Percentiles rank a stretch among this genome's conserved stretches.
These are phyloP conservation scores for Trichoderma cornu-damae DNA, from an alignment of 2,329 filamentous ascomycete species.

Conservation along the genomic window DNA sequence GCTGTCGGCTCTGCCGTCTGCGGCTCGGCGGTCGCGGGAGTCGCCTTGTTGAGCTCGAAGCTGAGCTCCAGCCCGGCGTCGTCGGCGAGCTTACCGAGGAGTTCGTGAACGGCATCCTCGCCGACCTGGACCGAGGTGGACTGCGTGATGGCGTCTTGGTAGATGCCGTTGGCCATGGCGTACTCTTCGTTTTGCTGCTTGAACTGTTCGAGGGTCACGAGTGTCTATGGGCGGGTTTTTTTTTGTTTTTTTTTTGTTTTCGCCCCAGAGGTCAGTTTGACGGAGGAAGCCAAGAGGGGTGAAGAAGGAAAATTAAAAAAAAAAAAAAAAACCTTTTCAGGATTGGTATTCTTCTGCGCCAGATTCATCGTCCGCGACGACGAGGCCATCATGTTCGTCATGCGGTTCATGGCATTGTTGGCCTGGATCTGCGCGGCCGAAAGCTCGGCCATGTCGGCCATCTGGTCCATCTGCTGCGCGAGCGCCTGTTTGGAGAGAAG, in stretches of 20 bases:
- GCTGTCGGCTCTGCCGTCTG: constrained; percentile 62
- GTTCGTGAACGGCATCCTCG: constrained; percentile 78
- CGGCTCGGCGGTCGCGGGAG: constrained; percentile 54
- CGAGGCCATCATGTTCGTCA: constrained; percentile 59
- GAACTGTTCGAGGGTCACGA: constrained; percentile 57
- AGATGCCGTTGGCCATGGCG: constrained; percentile 65
- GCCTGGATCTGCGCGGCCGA: constrained; percentile 58
- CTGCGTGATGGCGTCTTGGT: constrained; percentile 77
- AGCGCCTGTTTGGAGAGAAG: constrained; percentile 57
- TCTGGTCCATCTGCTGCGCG: constrained; percentile 59
- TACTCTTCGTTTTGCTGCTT: constrained; percentile 60
- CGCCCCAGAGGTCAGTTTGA: too few relatives aligned
- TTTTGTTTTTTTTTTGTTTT: too few relatives aligned
- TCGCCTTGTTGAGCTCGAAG: constrained; percentile 61
- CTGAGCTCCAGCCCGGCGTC: constrained; percentile 80
- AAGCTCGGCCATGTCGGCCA: constrained; percentile 59
- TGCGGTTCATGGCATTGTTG: constrained; percentile 61
- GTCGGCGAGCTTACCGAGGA: constrained; percentile 81
- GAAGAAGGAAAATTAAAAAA: too few relatives aligned
- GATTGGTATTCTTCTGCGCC: constrained; percentile 55
- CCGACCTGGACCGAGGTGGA: constrained; percentile 68
- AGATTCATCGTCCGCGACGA: constrained; percentile 54
- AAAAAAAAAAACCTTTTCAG: constrained; percentile 45
- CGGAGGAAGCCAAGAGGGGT: neutral
- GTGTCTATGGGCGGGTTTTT: too few relatives aligned